A percentile compares a stretch with the other conserved stretches of the same genome.
Evolutionary conservation across 768 basidiomycete species (phyloP).

Genomic region (Phaeotremella fagi): DNA sequence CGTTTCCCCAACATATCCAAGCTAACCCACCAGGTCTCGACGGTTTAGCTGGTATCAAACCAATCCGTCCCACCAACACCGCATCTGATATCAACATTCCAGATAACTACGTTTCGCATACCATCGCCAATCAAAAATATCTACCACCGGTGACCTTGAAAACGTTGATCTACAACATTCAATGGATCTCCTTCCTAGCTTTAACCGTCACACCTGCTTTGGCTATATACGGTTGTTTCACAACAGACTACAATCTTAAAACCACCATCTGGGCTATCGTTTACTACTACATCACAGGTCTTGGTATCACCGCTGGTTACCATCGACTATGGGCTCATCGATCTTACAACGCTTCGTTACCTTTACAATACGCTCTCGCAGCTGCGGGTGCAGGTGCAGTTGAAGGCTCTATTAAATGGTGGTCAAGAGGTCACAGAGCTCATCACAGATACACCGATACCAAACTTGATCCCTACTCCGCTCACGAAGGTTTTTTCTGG

Average conservation of each 20-base stretch:
- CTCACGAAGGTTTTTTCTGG: slow-evolving; percentile 79
- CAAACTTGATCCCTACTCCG: slow-evolving; percentile 91
- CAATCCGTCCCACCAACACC: slow-evolving; percentile 38
- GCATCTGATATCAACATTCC: slow-evolving; percentile 54
- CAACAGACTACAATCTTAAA: slow-evolving; percentile 60
- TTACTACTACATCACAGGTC: slow-evolving; percentile 81
- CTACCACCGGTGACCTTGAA: slow-evolving; percentile 64
- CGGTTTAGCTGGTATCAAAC: slow-evolving; percentile 25
- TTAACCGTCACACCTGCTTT: slow-evolving; percentile 69
- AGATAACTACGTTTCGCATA: slow-evolving; percentile 77
- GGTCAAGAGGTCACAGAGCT: slow-evolving; percentile 95
- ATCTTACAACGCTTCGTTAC: slow-evolving; percentile 82
- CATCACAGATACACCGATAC: slow-evolving; percentile 97
- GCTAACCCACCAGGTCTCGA: slow-evolving; percentile 21
- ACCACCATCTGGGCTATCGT: slow-evolving; percentile 64
- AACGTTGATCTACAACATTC: slow-evolving; percentile 59
- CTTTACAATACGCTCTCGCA: slow-evolving; percentile 79
- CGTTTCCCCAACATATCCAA: not conserved
- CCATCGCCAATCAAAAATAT: slow-evolving; percentile 62
- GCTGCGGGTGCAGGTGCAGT: slow-evolving; percentile 84
- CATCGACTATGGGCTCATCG: slow-evolving; percentile 97
- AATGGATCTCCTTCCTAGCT: slow-evolving; percentile 68
- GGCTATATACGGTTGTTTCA: slow-evolving; percentile 66
- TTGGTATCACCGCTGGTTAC: slow-evolving; percentile 74
- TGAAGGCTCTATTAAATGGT: slow-evolving; percentile 97